Evolutionary conservation across 306 rosid species (phyloP), one percentile per base, ranked within the genome.

Genomic region (Potentilla sterilis): DNA sequence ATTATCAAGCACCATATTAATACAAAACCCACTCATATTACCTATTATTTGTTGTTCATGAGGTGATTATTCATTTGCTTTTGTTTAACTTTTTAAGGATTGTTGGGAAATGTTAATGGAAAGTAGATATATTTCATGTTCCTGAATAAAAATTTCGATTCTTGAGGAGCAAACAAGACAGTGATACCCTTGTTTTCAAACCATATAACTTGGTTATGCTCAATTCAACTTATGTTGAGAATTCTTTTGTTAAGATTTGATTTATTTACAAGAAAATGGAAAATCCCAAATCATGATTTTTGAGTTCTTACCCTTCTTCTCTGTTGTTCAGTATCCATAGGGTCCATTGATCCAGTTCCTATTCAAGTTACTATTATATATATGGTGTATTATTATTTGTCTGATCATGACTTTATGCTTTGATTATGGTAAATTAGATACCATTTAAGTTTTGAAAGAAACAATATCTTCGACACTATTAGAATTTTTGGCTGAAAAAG

Each of bases 1-100:
- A 62, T 40, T 55, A 55, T 61, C 32, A 57, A 5, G 19, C 9
- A 7, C 7, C 61, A 32, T 55, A 13, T 65, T 61, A 15, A 37
- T 76, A 15, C 11, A 3, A 6, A 22, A 11, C 37, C 41, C 6
- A 78, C 21, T 42, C 47, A 22, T 1, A 1, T 37, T 52, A 47
- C 62, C 51, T 35, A 19, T 42, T 11, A 12, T 7, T 48, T 18
- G 18, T 42, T 65, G 10, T 32, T 38, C 40, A n/a, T 2, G 71
- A 7, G 22, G 41, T 22, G 51, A 22, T 13, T 46, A 28, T 61
- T 19, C 42, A 59, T 41, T 59, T 34, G 3, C 18, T 7, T 34
- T 15, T 57, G 55, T 40, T n/a, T 15, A 43, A 70, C 35, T 15
- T 74, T n/a, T 35, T 37, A 37, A 64, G 72, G 69, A 38, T 66